Base-by-base conservation (phyloP, 176 grass and related monocot genomes). In the Pharus latifolius region DNA sequence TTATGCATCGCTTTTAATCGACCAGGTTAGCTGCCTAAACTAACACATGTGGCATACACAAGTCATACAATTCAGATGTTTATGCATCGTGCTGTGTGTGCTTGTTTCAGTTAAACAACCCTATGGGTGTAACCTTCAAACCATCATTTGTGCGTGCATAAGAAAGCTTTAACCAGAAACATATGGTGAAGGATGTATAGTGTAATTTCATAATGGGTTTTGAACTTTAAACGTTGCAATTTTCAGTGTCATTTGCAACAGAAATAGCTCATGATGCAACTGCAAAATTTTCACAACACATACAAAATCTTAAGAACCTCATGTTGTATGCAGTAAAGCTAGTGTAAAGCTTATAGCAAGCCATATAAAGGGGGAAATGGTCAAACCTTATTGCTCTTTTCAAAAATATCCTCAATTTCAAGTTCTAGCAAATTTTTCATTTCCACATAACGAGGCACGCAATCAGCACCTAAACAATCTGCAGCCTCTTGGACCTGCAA, bases 401-500 rank as follows among this genome's bases (percentile, higher is more conserved):
- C 89, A 52, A 94, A 88, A 31, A 69, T 71, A 58, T 86, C 75
- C 25, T 94, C 90, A 35, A 84, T 63, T 88, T 91, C 87, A 3
- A 99, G 87, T 47, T 83, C 95, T 10, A 99, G 3, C 52, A 86
- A 74, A 37, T 82, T 89, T 58, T 99, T 94, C 84, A 85, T 59
- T 77, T 94, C 78, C 29, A 94, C 87, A 60, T 94, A 70, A 73
- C 90, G 84, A 76, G 90, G 87, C 14, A 94, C 72, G 7, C 95
- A 88, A 32, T 98, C 90, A 62, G 70, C 84, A 56, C 90, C 90
- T 67, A 98, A 84, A 72, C 87, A 98, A 76, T 91, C 95, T 58
- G 95, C 95, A 75, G 89, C 87, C 54, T 86, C 95, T 84, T 98
- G 89, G 71, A 98, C 84, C 95, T 98, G 54, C 63, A 67, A 68